Conservation (phyloP, 768 basidiomycete genomes). For the Cystofilobasidium capitatum region DNA sequence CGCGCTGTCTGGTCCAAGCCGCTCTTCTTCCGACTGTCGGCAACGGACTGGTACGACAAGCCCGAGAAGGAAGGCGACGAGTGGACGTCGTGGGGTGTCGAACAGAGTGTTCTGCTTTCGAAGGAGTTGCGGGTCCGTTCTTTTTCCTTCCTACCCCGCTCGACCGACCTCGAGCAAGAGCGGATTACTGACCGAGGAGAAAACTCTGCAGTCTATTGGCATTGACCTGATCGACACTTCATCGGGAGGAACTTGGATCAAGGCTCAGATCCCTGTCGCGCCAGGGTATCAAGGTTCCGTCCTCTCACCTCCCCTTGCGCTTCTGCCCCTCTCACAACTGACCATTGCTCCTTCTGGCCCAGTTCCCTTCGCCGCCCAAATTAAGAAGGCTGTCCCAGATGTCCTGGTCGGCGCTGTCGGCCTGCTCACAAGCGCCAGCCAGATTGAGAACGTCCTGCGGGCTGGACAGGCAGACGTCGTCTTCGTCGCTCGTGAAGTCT, state of each 20-base stretch:
- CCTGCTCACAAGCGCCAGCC: conserved; percentile 55
- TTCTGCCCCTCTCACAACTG: background rate
- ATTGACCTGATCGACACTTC: conserved; percentile 70
- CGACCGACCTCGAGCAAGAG: too few relatives aligned
- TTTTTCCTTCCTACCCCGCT: too few relatives aligned
- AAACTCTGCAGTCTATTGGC: conserved; percentile 45
- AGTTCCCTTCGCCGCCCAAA: conserved; percentile 16
- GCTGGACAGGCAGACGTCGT: conserved; percentile 60
- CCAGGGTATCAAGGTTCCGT: conserved; percentile 23
- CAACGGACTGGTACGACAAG: conserved; percentile 55
- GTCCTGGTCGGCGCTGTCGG: conserved; percentile 56
- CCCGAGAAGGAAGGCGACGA: conserved; percentile 47
- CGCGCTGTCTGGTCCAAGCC: conserved; percentile 59
- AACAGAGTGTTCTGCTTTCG: conserved; percentile 58
- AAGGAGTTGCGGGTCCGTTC: conserved; percentile 45
- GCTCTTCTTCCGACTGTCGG: conserved; percentile 62
- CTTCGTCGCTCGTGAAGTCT: conserved; percentile 56
- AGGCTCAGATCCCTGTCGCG: conserved; percentile 49
- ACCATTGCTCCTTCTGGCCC: background rate
- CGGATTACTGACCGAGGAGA: too few relatives aligned
- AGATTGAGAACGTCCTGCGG: conserved; percentile 57
- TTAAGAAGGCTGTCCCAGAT: conserved; percentile 36
- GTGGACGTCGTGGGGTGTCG: conserved; percentile 65
- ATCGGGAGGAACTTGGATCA: conserved; percentile 55
- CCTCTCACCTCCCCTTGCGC: background rate